A percentile compares a stretch with the other conserved stretches of the same genome.
Evolutionary conservation across 768 basidiomycete species (phyloP).

Genomic region (Tricholoma matsutake): DNA sequence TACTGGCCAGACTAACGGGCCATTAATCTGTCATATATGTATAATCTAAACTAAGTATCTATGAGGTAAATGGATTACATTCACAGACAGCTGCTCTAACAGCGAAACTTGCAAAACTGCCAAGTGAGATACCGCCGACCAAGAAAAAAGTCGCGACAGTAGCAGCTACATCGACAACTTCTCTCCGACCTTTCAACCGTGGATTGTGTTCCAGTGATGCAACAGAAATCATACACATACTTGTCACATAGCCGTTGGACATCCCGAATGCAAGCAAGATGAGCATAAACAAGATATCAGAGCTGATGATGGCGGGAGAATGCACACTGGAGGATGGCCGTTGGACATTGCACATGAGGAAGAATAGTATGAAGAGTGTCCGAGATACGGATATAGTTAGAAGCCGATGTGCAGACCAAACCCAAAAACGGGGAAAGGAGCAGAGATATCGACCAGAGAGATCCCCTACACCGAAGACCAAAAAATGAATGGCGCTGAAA

Average conservation of each 20-base stretch:
- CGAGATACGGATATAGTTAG: conserved; percentile 63
- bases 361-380: conserved; percentile 80
- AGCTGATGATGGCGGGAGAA: conserved; percentile 58
- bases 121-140: conserved; percentile 70
- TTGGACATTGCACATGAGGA: conserved; percentile 86
- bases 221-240: conserved; percentile 78
- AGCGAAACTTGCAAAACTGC: conserved; percentile 79
- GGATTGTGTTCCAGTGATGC: conserved; percentile 81
- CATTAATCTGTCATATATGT: neutral
- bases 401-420: conserved; percentile 69
- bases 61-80: conserved; percentile 65
- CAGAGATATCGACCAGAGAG: conserved; percentile 68
- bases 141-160: conserved; percentile 77
- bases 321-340: conserved; percentile 33
- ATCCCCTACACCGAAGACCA: conserved; percentile 73
- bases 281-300: conserved; percentile 72
- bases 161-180: conserved; percentile 85
- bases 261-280: conserved; percentile 72
- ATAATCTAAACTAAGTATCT: neutral
- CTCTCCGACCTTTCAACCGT: conserved; percentile 57
- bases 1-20: neutral
- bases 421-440: conserved; percentile 56
- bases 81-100: conserved; percentile 65
- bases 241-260: conserved; percentile 79
- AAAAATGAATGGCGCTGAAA: conserved; percentile 76